phyloP scores from a whole-genome alignment of 2,329 filamentous ascomycete genomes.

The Ophiostoma sp. region DNA sequence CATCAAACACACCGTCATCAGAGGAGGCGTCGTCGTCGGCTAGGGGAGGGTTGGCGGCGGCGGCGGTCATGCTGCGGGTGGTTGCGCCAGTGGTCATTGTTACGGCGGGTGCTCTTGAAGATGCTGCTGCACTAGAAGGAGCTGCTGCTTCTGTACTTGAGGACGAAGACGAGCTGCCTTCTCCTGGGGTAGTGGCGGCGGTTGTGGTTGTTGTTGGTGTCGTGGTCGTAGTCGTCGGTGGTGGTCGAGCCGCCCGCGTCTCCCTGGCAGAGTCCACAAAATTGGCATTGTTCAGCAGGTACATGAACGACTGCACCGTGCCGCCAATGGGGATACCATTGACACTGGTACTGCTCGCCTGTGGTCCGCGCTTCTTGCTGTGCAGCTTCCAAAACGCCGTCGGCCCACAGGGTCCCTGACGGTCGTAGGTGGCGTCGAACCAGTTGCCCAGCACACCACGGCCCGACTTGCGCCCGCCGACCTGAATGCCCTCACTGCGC shows the following conservation, averaged over 20 bases:
- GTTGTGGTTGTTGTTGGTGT: conserved; percentile 26
- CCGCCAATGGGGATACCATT: conserved; percentile 16
- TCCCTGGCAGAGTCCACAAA: neutral
- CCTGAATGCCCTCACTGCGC: conserved; percentile 74
- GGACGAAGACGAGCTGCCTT: neutral
- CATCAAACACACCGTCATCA: conserved; percentile 28
- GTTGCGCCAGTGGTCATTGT: neutral
- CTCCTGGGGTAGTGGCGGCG: neutral
- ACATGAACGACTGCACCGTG: neutral
- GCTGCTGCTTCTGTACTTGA: neutral
- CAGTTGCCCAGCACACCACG: conserved; percentile 72
- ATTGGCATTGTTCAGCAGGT: conserved; percentile 22
- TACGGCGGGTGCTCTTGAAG: neutral
- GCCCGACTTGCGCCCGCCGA: conserved; percentile 65
- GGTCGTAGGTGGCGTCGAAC: conserved; percentile 75
- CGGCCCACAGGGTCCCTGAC: conserved; percentile 66
- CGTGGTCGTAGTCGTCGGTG: conserved; percentile 26
- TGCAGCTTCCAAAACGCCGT: conserved; percentile 75
- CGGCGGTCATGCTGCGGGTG: neutral
- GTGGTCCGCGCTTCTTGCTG: conserved; percentile 8
- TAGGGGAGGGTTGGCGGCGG: neutral
- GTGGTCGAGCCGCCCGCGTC: neutral
- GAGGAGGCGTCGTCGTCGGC: conserved; percentile 16
- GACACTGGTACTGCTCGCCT: neutral
- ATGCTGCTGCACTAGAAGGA: no score